Conservation (phyloP, 2,329 filamentous ascomycete genomes). For the Gaeumannomyces tritici region DNA sequence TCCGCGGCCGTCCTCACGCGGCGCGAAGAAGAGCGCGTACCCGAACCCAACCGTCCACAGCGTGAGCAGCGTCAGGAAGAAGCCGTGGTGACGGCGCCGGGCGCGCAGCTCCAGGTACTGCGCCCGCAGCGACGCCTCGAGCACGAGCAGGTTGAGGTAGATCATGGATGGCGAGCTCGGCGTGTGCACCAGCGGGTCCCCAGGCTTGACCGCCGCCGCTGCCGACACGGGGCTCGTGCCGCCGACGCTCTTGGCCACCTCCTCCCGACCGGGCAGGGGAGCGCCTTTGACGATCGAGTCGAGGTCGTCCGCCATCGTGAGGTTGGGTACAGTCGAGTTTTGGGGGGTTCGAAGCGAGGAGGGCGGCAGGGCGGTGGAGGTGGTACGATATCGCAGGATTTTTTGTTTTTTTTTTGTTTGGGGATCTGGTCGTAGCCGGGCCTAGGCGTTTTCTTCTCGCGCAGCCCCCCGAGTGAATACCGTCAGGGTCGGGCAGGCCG, state of each 20-base stretch:
- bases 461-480: background rate
- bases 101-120: slow-evolving; percentile 89
- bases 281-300: slow-evolving; percentile 92
- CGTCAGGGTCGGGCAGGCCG: background rate
- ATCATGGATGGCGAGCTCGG: slow-evolving; percentile 93
- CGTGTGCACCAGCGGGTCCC: slow-evolving; percentile 68
- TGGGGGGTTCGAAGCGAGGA: background rate
- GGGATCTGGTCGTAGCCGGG: background rate
- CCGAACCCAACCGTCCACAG: slow-evolving; percentile 78
- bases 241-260: slow-evolving; percentile 28
- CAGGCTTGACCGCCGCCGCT: slow-evolving; percentile 31
- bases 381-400: background rate
- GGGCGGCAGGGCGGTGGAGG: background rate
- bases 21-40: slow-evolving; percentile 88
- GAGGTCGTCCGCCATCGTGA: slow-evolving; percentile 54
- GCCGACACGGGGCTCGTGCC: slow-evolving; percentile 28
- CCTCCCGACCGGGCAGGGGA: slow-evolving; percentile 49
- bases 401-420: background rate
- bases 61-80: slow-evolving; percentile 73
- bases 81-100: slow-evolving; percentile 81
- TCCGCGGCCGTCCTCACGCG: slow-evolving; percentile 86
- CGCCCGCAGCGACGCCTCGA: slow-evolving; percentile 85
- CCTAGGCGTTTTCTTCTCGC: background rate
- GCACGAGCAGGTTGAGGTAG: slow-evolving; percentile 93
- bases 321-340: background rate